Conservation (phyloP, 2,329 filamentous ascomycete genomes). For the Arthrobotrys musiformis region DNA sequence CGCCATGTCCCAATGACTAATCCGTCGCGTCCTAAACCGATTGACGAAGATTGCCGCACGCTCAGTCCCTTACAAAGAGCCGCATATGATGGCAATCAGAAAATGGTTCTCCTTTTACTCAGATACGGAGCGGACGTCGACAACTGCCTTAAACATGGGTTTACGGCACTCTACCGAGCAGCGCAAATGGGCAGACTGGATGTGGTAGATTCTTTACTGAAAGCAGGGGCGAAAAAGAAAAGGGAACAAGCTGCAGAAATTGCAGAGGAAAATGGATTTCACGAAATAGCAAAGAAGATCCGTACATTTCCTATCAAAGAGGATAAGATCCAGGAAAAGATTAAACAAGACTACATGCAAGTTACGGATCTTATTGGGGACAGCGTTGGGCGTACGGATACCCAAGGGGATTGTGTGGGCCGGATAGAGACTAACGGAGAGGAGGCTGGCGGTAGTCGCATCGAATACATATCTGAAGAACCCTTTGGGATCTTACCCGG, state of each 20-base stretch:
- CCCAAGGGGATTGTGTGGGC: too few relatives aligned
- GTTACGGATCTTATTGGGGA: neutral
- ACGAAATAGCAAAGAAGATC: constrained; percentile 1
- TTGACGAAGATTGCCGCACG: neutral
- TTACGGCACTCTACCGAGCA: constrained; percentile 12
- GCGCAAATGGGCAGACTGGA: neutral
- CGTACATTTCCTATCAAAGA: neutral
- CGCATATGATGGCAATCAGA: neutral
- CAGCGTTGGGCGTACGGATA: neutral
- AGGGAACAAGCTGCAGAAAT: constrained; percentile 6
- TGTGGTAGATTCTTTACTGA: constrained; percentile 7
- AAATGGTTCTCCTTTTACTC: constrained; percentile 14
- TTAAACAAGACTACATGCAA: neutral
- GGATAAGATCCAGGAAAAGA: neutral
- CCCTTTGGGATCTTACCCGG: neutral
- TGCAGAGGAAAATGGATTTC: constrained; percentile 2
- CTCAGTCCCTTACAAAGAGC: constrained; percentile 8
- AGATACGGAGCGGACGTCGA: constrained; percentile 6
- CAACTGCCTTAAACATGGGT: neutral
- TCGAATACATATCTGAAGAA: neutral
- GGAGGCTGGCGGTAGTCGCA: neutral
- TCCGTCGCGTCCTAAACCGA: neutral
- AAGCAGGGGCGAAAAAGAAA: constrained; percentile 9
- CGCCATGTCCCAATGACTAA: neutral
- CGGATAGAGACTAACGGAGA: neutral